These are phyloP conservation scores for Boletus fagicola DNA, from an alignment of 768 basidiomycete genomes.

Conservation along the genomic window DNA sequence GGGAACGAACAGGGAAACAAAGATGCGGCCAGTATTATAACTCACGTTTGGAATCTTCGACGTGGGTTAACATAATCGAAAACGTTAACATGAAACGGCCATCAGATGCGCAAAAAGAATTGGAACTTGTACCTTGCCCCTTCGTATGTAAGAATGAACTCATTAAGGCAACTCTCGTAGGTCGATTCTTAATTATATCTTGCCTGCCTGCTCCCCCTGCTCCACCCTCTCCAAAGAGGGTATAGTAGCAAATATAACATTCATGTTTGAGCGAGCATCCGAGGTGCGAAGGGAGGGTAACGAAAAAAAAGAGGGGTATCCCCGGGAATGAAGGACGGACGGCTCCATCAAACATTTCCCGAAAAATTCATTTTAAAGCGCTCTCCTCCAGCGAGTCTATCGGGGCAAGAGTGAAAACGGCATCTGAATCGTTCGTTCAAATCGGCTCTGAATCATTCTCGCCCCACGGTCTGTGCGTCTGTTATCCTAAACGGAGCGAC, in stretches of 20 bases:
- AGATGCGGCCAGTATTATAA: neutral
- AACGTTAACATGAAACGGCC: constrained; percentile 22
- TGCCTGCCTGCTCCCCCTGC: neutral
- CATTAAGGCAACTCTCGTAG: neutral
- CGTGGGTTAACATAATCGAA: neutral
- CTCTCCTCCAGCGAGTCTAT: neutral
- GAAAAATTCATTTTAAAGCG: neutral
- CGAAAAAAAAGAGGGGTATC: neutral
- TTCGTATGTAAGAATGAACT: constrained; percentile 14
- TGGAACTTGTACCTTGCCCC: constrained; percentile 1
- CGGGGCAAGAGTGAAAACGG: neutral
- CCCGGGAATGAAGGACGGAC: constrained; percentile 12
- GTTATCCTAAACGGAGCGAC: neutral
- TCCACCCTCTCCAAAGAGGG: neutral
- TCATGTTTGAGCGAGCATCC: neutral
- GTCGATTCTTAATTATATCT: neutral
- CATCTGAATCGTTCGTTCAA: constrained; percentile 6
- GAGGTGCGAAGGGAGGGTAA: neutral
- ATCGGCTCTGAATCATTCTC: constrained; percentile 1
- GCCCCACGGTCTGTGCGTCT: neutral
- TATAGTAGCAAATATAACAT: neutral
- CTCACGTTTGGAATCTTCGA: constrained; percentile 4
- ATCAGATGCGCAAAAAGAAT: constrained; percentile 16
- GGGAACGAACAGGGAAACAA: neutral
- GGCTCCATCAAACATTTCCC: neutral